Evolutionary conservation across 768 basidiomycete species (phyloP).

Genomic region (Kwoniella mangroviensis): DNA sequence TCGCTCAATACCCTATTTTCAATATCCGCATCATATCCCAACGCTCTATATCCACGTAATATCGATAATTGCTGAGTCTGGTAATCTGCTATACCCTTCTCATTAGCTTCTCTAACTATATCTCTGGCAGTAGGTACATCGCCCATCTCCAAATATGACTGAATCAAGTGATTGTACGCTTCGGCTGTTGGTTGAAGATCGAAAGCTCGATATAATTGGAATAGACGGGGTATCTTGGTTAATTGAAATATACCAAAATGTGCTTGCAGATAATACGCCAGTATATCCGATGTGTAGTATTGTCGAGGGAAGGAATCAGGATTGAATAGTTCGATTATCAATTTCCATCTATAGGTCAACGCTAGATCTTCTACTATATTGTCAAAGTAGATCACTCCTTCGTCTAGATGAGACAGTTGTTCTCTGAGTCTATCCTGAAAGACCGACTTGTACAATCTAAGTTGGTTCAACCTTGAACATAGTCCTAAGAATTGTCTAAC

Average conservation of each 20-base stretch:
- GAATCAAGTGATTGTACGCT: slow-evolving; percentile 25
- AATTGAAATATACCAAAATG: slow-evolving; percentile 20
- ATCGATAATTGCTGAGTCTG: slow-evolving; percentile 32
- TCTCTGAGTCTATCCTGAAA: slow-evolving; percentile 22
- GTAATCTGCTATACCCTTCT: slow-evolving; percentile 1
- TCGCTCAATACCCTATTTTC: slow-evolving; percentile 31
- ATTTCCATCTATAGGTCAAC: slow-evolving; percentile 6
- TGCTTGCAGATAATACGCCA: slow-evolving; percentile 22
- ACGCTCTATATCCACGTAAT: slow-evolving; percentile 28
- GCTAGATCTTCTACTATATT: slow-evolving; percentile 7
- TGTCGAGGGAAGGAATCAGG: slow-evolving; percentile 17
- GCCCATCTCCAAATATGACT: slow-evolving; percentile 24
- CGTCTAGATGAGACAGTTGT: background rate
- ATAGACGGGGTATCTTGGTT: slow-evolving; percentile 19
- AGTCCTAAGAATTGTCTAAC: slow-evolving; percentile 17
- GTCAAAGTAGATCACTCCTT: slow-evolving; percentile 7
- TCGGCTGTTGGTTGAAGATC: slow-evolving; percentile 13
- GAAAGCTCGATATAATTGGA: slow-evolving; percentile 16
- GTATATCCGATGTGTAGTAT: slow-evolving; percentile 15
- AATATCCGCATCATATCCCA: slow-evolving; percentile 29
- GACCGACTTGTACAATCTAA: slow-evolving; percentile 16
- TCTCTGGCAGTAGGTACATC: slow-evolving; percentile 24
- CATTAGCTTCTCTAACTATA: slow-evolving; percentile 12
- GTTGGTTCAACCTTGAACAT: slow-evolving; percentile 17
- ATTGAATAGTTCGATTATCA: slow-evolving; percentile 15